Evolutionary conservation across 2,329 filamentous ascomycete genomes (phyloP), one percentile per base, ranked within the genome.

Genomic region (Dothistroma pini): DNA sequence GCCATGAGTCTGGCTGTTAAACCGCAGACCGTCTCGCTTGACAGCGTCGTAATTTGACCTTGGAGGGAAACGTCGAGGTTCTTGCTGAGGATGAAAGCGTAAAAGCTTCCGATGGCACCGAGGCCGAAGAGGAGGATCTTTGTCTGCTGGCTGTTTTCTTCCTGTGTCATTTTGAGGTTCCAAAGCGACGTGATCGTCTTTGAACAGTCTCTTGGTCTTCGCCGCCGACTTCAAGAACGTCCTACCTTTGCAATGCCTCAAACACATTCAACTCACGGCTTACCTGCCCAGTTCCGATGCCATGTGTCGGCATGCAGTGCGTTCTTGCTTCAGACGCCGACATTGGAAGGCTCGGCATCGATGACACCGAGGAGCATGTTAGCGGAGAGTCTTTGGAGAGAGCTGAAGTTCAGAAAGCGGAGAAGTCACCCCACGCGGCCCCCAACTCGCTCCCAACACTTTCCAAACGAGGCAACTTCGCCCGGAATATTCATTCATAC

Each of bases 21-120:
- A 75, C 4, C 69, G 68, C n/a, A 80, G 72, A 21, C 78, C 78
- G 63, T 78, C 72, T 12, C 69, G 61, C 25, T 75, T 72, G 2
- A 80, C 77, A 8, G 74, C 76, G 5, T 78, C 74, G 52, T 79
- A 79, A 56, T 80, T 80, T 0, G 78, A 80, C 60, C 78, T 74
- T 9, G 78, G 16, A 80, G 61, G 5, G 72, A 73, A 9, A 80
- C 76, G 22, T 71, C 72, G 2, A 75, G 63, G 34, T 71, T 74
- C 2, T 79, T 77, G 56, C 75, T 77, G 0, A 84, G 67, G 38
- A 85, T 78, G 61, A 84, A 85, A 8, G 81, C 80, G 66, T 85
- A 85, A 64, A 85, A 85, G 1, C 81, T 83, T 31, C 83, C 83
- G 56, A 85, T 84, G 0, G 82, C 82, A 66, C 82, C 81, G 0